Conservation (phyloP, 2,329 filamentous ascomycete species). For the Aureobasidium sp. region DNA sequence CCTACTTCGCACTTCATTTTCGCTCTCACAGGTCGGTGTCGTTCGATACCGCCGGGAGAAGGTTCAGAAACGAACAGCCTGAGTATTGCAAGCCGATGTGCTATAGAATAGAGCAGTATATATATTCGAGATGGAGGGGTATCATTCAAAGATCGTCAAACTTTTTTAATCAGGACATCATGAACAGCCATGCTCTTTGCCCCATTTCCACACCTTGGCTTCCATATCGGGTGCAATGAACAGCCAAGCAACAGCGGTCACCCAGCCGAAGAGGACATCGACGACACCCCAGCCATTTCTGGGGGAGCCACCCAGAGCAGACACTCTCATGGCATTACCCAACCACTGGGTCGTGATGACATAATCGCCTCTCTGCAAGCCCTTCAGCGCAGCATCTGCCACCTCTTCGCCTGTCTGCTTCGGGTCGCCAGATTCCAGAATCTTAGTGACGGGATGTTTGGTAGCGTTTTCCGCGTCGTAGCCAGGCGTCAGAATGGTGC, state of each 20-base stretch:
- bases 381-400: slow-evolving; percentile 60
- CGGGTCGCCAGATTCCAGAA: slow-evolving; percentile 76
- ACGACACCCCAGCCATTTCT: slow-evolving; percentile 44
- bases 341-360: slow-evolving; percentile 70
- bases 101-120: not conserved
- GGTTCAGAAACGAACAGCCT: no score
- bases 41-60: not conserved
- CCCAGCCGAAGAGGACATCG: slow-evolving; percentile 50
- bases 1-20: no score
- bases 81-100: not conserved
- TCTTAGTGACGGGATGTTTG: slow-evolving; percentile 73
- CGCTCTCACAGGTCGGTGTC: no score
- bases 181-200: slow-evolving; percentile 45
- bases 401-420: slow-evolving; percentile 72
- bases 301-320: slow-evolving; percentile 45
- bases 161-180: not conserved
- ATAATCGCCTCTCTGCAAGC: slow-evolving; percentile 74
- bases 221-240: slow-evolving; percentile 53
- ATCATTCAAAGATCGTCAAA: not conserved
- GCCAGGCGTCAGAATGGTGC: slow-evolving; percentile 72
- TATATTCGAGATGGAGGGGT: not conserved
- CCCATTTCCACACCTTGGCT: slow-evolving; percentile 50
- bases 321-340: slow-evolving; percentile 63
- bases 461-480: slow-evolving; percentile 66
- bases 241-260: slow-evolving; percentile 48